Percentiles rank a stretch among this genome's conserved stretches.
Evolutionary conservation across 148 eudicot genomes (phyloP).

Genomic region (Euryodendron excelsum): DNA sequence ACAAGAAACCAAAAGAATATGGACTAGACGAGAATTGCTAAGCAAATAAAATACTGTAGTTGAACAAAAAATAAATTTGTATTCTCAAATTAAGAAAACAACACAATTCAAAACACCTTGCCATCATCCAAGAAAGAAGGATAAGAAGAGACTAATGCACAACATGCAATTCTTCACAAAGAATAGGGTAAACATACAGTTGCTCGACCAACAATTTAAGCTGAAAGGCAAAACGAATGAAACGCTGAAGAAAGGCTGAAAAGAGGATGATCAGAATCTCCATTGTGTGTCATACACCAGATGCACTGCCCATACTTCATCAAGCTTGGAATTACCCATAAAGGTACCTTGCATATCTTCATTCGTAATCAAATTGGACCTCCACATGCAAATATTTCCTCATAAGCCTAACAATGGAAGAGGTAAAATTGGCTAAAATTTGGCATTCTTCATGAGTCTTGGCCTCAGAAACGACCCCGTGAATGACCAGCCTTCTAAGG

Average conservation of each 20-base stretch:
- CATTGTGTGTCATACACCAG: conserved; percentile 5
- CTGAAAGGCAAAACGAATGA: not conserved
- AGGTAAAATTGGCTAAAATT: conserved; percentile 63
- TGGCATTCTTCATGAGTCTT: conserved; percentile 79
- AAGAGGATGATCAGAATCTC: conserved; percentile 12
- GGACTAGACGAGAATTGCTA: not conserved
- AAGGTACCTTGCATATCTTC: conserved; percentile 12
- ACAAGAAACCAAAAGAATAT: not conserved
- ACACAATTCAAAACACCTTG: conserved; percentile 9
- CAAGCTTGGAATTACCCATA: conserved; percentile 9
- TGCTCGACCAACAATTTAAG: conserved; percentile 1
- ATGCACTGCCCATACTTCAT: not conserved
- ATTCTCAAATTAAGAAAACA: conserved; percentile 6
- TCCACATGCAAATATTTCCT: conserved; percentile 68
- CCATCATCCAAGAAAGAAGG: not conserved
- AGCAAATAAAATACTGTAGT: not conserved
- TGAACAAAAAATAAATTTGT: no score
- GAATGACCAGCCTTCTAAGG: conserved; percentile 66
- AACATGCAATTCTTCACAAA: conserved; percentile 6
- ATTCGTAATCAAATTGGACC: conserved; percentile 65
- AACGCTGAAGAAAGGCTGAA: not conserved
- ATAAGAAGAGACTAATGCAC: not conserved
- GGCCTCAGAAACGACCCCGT: conserved; percentile 75
- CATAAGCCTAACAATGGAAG: conserved; percentile 73
- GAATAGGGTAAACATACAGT: conserved; percentile 4